phyloP scores from a whole-genome alignment of 495 filamentous ascomycete genomes.

The Rostrohypoxylon terebratum region DNA sequence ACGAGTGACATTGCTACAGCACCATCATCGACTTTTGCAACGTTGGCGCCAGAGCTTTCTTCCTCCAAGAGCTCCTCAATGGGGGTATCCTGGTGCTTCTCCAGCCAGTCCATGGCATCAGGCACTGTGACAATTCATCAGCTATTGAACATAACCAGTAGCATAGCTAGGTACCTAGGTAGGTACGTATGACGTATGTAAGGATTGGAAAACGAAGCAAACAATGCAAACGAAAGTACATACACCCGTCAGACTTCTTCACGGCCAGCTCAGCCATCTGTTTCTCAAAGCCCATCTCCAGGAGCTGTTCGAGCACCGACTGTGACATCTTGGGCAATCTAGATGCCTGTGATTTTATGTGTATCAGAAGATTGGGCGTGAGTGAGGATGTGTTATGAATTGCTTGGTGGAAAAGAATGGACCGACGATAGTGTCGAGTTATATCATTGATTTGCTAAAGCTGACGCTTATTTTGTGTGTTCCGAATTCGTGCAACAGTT shows the following conservation, averaged over 20 bases:
- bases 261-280: slow-evolving; percentile 83
- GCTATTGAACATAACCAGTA: slow-evolving; percentile 17
- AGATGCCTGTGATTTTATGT: slow-evolving; percentile 19
- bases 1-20: slow-evolving; percentile 66
- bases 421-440: not conserved
- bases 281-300: slow-evolving; percentile 95
- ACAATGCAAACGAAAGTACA: slow-evolving; percentile 49
- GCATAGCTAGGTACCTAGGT: not conserved
- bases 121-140: slow-evolving; percentile 70
- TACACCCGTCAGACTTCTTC: slow-evolving; percentile 79
- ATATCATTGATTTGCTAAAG: not conserved
- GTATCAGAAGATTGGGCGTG: slow-evolving; percentile 31
- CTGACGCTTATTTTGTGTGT: not conserved
- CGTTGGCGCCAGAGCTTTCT: slow-evolving; percentile 63
- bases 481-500: slow-evolving; percentile 11
- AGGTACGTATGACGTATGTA: not conserved
- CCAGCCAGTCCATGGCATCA: slow-evolving; percentile 93
- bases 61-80: slow-evolving; percentile 59
- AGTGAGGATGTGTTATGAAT: slow-evolving; percentile 35
- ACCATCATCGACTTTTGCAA: slow-evolving; percentile 69
- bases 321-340: slow-evolving; percentile 65
- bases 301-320: slow-evolving; percentile 80
- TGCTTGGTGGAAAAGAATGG: slow-evolving; percentile 34
- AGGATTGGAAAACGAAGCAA: not conserved
- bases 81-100: slow-evolving; percentile 72